phyloP scores from a whole-genome alignment of 1,284 basidiomycete species.

The Trichosporon inkin region DNA sequence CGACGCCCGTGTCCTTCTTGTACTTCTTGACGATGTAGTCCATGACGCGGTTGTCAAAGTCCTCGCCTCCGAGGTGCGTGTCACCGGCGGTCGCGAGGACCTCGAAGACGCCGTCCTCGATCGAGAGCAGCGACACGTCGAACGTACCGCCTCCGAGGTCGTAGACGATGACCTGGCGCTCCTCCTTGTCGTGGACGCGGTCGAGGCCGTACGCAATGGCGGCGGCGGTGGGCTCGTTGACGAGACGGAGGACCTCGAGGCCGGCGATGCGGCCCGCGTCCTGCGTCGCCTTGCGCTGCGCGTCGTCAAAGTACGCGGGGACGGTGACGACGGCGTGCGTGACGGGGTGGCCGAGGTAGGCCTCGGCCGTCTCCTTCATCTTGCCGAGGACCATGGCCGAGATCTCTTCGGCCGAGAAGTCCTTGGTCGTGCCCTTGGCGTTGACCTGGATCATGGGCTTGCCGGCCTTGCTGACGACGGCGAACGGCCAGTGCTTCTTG shows the following conservation, averaged over 20 bases:
- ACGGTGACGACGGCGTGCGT: slow-evolving; percentile 83
- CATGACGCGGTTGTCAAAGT: slow-evolving; percentile 97
- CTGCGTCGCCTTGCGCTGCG: slow-evolving; percentile 97
- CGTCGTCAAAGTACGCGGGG: slow-evolving; percentile 83
- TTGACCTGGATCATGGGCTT: slow-evolving; percentile 83
- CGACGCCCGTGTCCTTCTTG: slow-evolving; percentile 92
- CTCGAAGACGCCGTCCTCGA: slow-evolving; percentile 98
- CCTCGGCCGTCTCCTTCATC: slow-evolving; percentile 98
- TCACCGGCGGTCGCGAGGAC: slow-evolving; percentile 99
- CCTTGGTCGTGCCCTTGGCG: slow-evolving; percentile 78
- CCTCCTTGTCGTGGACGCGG: slow-evolving; percentile 55
- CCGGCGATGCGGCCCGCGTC: slow-evolving; percentile 96
- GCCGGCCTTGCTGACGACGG: slow-evolving; percentile 69
- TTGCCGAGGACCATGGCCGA: slow-evolving; percentile 96
- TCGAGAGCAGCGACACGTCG: slow-evolving; percentile 96
- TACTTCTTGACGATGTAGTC: slow-evolving; percentile 96
- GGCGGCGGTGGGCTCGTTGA: slow-evolving; percentile 98
- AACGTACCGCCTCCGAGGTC: slow-evolving; percentile 97
- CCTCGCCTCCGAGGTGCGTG: slow-evolving; percentile 97
- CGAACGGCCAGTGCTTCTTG: slow-evolving; percentile 67
- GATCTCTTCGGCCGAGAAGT: slow-evolving; percentile 92
- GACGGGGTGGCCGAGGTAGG: slow-evolving; percentile 81
- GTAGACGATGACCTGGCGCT: slow-evolving; percentile 89
- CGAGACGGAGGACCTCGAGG: slow-evolving; percentile 93
- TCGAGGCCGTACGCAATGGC: slow-evolving; percentile 96